Conservation (phyloP, 2,329 filamentous ascomycete genomes). For the Emericellopsis cladophorae region DNA sequence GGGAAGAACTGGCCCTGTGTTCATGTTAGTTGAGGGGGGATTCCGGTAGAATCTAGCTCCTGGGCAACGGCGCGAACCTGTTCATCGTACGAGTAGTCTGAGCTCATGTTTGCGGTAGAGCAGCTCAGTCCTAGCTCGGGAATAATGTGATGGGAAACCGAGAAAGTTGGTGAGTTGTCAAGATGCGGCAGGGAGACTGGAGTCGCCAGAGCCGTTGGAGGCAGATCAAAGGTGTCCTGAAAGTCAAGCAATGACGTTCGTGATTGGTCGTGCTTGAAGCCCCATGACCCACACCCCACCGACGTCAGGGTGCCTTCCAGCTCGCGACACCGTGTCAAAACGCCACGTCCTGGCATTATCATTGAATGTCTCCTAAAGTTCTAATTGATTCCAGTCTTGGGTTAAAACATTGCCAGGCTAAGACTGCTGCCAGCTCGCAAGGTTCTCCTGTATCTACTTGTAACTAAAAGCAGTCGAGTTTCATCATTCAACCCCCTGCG, state of each 20-base stretch:
- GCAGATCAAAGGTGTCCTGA: slow-evolving; percentile 7
- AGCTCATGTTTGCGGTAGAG: slow-evolving; percentile 54
- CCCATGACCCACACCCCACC: background rate
- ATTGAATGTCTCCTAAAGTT: no score
- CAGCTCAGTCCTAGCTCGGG: slow-evolving; percentile 14
- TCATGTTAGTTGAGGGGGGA: background rate
- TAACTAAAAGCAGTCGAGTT: no score
- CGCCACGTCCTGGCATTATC: no score
- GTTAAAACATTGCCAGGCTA: no score
- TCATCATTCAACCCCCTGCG: no score
- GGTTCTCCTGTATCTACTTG: no score
- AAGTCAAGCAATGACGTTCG: background rate
- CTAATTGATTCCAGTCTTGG: no score
- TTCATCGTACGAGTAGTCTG: slow-evolving; percentile 97
- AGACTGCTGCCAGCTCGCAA: no score
- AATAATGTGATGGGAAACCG: no score
- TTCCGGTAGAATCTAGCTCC: background rate
- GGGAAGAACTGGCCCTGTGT: slow-evolving; percentile 88
- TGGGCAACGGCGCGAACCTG: slow-evolving; percentile 37
- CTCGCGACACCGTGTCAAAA: no score
- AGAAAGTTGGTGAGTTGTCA: background rate
- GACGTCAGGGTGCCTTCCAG: slow-evolving; percentile 2
- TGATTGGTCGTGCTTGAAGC: slow-evolving; percentile 3
- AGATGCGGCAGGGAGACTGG: background rate
- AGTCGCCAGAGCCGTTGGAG: background rate